Conservation (phyloP, 345 rosid genomes). For the Corymbia maculata region DNA sequence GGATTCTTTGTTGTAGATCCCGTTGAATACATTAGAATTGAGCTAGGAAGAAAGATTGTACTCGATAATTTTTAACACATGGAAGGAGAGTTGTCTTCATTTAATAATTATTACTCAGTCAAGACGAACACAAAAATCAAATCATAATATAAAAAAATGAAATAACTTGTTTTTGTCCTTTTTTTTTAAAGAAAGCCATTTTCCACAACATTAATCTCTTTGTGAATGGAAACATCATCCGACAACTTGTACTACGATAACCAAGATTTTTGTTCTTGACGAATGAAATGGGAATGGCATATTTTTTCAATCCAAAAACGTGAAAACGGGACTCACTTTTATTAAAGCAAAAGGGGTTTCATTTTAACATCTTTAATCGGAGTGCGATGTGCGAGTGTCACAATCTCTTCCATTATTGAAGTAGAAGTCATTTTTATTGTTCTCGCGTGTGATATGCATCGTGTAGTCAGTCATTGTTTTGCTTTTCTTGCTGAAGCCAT, state of each 20-base stretch:
- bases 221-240: not conserved
- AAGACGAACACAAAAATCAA: not conserved
- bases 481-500: too few species aligned
- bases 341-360: too few species aligned
- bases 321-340: too few species aligned
- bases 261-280: not conserved
- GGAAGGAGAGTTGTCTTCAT: not conserved
- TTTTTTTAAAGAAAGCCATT: not conserved
- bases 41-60: not conserved
- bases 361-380: too few species aligned
- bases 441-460: too few species aligned
- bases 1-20: too few species aligned
- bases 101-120: not conserved
- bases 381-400: too few species aligned
- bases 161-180: not conserved
- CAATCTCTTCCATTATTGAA: too few species aligned
- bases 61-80: not conserved
- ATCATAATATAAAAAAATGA: too few species aligned
- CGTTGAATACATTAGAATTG: not conserved
- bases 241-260: not conserved
- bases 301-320: too few species aligned
- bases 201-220: not conserved
- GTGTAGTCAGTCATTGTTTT: too few species aligned
- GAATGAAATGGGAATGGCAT: not conserved
- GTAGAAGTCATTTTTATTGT: too few species aligned